Evolutionary conservation across 2,329 filamentous ascomycete species (phyloP).

Genomic region (Exophiala bonariae): DNA sequence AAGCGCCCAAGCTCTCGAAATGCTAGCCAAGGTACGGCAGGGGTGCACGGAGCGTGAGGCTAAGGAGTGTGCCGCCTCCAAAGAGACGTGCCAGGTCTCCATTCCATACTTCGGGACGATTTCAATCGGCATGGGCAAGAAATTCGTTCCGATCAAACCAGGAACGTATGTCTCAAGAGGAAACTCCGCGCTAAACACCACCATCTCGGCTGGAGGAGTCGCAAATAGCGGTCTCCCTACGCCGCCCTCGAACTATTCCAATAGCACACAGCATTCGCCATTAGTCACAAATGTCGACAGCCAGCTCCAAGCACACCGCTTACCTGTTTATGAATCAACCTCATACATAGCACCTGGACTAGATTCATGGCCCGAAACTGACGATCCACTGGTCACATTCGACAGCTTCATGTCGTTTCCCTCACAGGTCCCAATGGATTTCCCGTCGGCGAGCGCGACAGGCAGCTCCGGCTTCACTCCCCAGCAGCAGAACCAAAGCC

Average conservation of each 20-base stretch:
- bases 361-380: conserved; percentile 19
- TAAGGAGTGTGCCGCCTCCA: not conserved
- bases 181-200: conserved; percentile 2
- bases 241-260: conserved; percentile 23
- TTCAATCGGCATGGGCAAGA: conserved; percentile 36
- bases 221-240: conserved; percentile 25
- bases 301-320: conserved; percentile 2
- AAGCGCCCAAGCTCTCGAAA: conserved; percentile 41
- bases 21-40: conserved; percentile 33
- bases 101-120: conserved; percentile 50
- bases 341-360: conserved; percentile 19
- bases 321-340: conserved; percentile 19
- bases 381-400: conserved; percentile 29
- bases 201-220: conserved; percentile 2
- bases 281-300: conserved; percentile 19
- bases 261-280: conserved; percentile 25
- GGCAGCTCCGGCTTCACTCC: conserved; percentile 18
- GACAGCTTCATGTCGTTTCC: conserved; percentile 30
- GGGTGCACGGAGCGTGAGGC: conserved; percentile 23
- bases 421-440: conserved; percentile 13
- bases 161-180: conserved; percentile 21
- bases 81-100: conserved; percentile 38
- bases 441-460: conserved; percentile 16
- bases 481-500: conserved; percentile 21
- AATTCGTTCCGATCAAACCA: conserved; percentile 29